Conservation (phyloP, 306 rosid species). For the Malus sieversii region DNA sequence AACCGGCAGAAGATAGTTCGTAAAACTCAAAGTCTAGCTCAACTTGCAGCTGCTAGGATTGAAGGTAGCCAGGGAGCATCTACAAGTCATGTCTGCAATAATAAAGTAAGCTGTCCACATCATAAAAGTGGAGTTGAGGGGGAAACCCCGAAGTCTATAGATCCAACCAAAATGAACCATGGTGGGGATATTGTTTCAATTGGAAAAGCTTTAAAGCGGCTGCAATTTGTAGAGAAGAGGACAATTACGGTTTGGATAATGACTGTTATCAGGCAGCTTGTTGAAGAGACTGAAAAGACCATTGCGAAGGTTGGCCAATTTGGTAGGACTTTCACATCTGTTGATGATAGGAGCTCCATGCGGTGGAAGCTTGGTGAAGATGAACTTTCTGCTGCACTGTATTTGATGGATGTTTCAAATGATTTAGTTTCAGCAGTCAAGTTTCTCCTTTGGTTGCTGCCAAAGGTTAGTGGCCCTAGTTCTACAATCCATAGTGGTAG, state of each 20-base stretch:
- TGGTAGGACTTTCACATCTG: conserved; percentile 51
- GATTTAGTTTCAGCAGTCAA: conserved; percentile 76
- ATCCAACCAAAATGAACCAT: conserved; percentile 33
- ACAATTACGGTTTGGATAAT: conserved; percentile 65
- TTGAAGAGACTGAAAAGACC: conserved; percentile 62
- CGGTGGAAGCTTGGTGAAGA: conserved; percentile 93
- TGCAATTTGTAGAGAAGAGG: conserved; percentile 77
- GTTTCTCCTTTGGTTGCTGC: conserved; percentile 87
- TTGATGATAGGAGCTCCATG: conserved; percentile 52
- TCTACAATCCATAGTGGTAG: conserved; percentile 69
- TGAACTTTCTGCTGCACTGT: conserved; percentile 68
- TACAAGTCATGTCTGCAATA: conserved; percentile 88
- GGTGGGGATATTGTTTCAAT: conserved; percentile 55
- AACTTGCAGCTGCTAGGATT: conserved; percentile 80
- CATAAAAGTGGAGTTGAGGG: conserved; percentile 61
- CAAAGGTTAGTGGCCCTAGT: conserved; percentile 61
- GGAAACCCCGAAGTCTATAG: conserved; percentile 49
- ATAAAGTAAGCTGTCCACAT: conserved; percentile 73
- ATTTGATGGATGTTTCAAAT: conserved; percentile 65
- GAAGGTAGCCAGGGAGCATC: conserved; percentile 99
- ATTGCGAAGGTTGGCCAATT: conserved; percentile 65
- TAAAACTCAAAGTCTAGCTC: conserved; percentile 81
- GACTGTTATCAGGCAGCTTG: conserved; percentile 48
- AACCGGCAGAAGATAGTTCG: conserved; percentile 66
- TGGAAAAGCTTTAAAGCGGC: conserved; percentile 59